These are phyloP conservation scores for Escovopsis sp. DNA, from an alignment of 2,329 filamentous ascomycete species.

Conservation along the genomic window DNA sequence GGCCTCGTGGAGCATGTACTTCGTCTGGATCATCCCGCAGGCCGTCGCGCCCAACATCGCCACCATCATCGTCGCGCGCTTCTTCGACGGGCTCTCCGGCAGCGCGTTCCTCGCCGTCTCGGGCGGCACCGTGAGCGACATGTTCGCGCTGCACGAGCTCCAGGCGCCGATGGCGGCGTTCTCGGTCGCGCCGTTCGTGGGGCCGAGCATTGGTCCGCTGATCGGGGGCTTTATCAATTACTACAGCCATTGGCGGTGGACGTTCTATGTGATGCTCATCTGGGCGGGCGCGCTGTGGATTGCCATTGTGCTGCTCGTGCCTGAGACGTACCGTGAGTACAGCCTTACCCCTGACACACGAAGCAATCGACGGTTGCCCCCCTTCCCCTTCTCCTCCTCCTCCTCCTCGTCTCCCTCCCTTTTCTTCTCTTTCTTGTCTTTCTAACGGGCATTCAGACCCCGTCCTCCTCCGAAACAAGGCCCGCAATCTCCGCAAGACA, in stretches of 20 bases:
- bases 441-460: constrained; percentile 26
- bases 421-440: background rate
- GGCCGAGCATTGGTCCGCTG: constrained; percentile 44
- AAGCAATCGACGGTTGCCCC: background rate
- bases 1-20: constrained; percentile 54
- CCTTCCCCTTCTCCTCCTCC: too few relatives aligned
- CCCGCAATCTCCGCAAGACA: constrained; percentile 49
- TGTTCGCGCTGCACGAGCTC: constrained; percentile 54
- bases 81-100: constrained; percentile 60
- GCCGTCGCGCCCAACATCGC: constrained; percentile 70
- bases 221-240: constrained; percentile 74
- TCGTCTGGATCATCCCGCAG: constrained; percentile 68
- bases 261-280: constrained; percentile 71
- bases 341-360: too few relatives aligned
- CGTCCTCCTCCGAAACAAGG: constrained; percentile 60
- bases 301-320: constrained; percentile 56
- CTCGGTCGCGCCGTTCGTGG: constrained; percentile 47
- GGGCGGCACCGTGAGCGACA: constrained; percentile 71
- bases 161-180: constrained; percentile 75
- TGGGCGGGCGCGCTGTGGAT: constrained; percentile 54
- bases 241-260: constrained; percentile 61
- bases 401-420: background rate
- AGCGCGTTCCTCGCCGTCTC: constrained; percentile 58
- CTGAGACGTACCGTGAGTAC: constrained; percentile 61
- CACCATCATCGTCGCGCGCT: constrained; percentile 64